Evolutionary conservation across 2,329 filamentous ascomycete species (phyloP), one percentile per base, ranked within the genome.

Genomic region (Stemphylium vesicarium): DNA sequence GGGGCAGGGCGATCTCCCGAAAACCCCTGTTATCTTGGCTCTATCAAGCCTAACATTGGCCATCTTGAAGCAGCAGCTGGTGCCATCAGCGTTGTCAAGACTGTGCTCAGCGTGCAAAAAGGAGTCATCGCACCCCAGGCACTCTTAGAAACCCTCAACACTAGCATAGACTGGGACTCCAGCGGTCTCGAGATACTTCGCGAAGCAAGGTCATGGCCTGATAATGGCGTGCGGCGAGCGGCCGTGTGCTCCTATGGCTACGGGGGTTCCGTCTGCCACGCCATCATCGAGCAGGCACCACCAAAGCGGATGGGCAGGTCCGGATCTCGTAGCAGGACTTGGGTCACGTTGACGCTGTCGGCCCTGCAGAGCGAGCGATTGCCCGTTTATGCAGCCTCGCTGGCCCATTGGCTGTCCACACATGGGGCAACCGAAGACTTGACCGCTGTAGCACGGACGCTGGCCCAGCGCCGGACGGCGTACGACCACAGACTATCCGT

Each of bases 11-110:
- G 61, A 26, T n/a, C 31, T 13, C n/a, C 33, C 13, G n/a, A 36
- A 15, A 6, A 32, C n/a, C 60, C 59, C 16, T 61, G 75, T 2
- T 53, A 63, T 40, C 22, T 77, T 3, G 71, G 69, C 13, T 60
- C 68, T 7, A 59, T 70, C 10, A 77, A 77, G 56, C 59, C 66
- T 3, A 72, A 69, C 33, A 62, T 76, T 26, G 74, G 74, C 26
- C 74, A 77, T 26, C 33, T 60, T 13, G 55, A 20, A 20, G 20
- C 20, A 20, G 38, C 37, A 12, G 50, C 57, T 40, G 57, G 57
- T 41, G 46, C 57, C 55, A 50, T 59, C 2, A 72, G 75, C 53
- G 60, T 63, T 1, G 58, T 64, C 2, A 63, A 62, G 31, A 72
- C 62, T 18, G 44, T 20, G 20, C 20, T 75, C 59, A 11, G 16